Evolutionary conservation across 2,329 filamentous ascomycete species (phyloP).

Genomic region (Colletotrichum noveboracense): DNA sequence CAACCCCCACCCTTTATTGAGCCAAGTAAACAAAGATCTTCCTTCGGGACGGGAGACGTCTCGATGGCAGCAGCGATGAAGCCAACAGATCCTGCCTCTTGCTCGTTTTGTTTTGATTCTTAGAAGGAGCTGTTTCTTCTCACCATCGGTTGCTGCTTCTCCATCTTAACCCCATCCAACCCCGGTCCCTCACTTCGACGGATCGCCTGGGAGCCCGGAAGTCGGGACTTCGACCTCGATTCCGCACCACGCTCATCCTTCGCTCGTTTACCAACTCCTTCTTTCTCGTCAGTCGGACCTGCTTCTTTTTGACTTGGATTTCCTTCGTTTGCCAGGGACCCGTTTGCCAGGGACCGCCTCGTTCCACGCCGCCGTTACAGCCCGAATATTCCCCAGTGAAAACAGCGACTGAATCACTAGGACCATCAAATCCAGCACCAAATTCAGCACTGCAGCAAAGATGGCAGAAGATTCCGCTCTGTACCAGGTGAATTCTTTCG

Average conservation of each 20-base stretch:
- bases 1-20: neutral
- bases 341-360: neutral
- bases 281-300: neutral
- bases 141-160: neutral
- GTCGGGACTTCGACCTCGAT: neutral
- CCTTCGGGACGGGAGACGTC: neutral
- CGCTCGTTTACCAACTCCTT: neutral
- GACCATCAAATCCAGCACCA: neutral
- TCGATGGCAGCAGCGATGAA: neutral
- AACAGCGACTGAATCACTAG: neutral
- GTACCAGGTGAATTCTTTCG: neutral
- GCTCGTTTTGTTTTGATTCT: neutral
- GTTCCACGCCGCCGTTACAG: neutral
- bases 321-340: neutral
- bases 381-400: neutral
- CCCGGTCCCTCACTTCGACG: neutral
- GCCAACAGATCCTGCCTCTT: neutral
- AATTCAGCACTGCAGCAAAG: neutral
- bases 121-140: neutral
- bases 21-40: neutral
- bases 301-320: neutral
- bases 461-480: neutral
- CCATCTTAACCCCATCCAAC: neutral
- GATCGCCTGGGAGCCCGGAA: neutral
- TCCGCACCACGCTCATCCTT: neutral